Evolutionary conservation across 805 yeast genomes (phyloP), one percentile per base, ranked within the genome.

Genomic region (Pichia thaimueangensis): DNA sequence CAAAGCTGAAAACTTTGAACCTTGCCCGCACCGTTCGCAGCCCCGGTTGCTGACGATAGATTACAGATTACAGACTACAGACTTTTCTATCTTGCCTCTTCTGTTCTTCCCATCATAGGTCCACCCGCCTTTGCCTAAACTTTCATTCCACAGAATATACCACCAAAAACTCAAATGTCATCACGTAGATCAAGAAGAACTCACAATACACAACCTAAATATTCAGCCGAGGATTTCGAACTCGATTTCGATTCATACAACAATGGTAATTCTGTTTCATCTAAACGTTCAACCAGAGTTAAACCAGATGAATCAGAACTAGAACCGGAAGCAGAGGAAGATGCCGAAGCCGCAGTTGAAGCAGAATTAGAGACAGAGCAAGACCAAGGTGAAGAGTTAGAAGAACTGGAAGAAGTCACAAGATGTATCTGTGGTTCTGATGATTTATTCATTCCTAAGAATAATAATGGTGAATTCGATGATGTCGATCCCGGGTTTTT

Each of bases 401-500:
- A 57, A 20, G 53, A 54, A 5, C 41, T 47, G 3, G 69, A 66
- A 22, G 81, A 75, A 46, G 64, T 74, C 32, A 75, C 81, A 3
- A 59, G 81, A 39, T 76, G 81, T 55, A 63, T 74, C 15, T 80
- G 78, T 55, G 78, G 78, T 11, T 66, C 69, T 49, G 69, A 69
- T 35, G 80, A 74, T 47, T 47, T 56, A 22, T 62, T 67, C 21
- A 46, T 62, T 11, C 62, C 64, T 5, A 51, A 49, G 7, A 47
- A 51, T 36, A 50, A 57, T 20, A 52, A 50, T 9, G 42, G 56
- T 1, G 67, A 62, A 20, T 58, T 63, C 38, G 78, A 74, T 45
- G 63, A 63, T 36, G 53, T 62, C 8, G 70, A 65, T 42, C 65
- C 70, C 16, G 93, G 91, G 3, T 69, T 83, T 39, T 84, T 76